Conservation (phyloP, 768 basidiomycete species). For the Candolleomyces aberdarensis region DNA sequence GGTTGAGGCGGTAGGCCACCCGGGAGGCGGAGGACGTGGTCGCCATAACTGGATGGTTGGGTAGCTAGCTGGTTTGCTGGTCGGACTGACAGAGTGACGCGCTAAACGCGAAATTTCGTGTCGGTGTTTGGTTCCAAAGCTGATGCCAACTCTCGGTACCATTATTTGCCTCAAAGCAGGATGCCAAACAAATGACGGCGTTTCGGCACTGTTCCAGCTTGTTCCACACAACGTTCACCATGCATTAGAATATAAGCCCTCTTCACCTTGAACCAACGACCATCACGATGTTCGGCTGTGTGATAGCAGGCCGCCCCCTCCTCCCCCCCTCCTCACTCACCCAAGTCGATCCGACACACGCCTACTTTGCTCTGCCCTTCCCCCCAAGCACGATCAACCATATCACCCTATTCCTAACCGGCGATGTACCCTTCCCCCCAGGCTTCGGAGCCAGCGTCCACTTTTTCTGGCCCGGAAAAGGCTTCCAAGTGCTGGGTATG, state of each 20-base stretch:
- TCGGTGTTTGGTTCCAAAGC: not conserved
- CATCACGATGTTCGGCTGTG: conserved; percentile 68
- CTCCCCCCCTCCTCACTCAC: conserved; percentile 66
- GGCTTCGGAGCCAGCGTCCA: conserved; percentile 85
- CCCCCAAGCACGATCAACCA: conserved; percentile 74
- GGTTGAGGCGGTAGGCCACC: conserved; percentile 27
- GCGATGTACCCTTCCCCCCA: conserved; percentile 71
- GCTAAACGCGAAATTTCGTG: not conserved
- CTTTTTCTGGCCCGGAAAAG: conserved; percentile 83
- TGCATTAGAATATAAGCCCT: not conserved
- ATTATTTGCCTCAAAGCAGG: no score
- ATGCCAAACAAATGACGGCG: not conserved
- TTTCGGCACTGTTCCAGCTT: not conserved
- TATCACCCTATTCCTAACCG: conserved; percentile 70
- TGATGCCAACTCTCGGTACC: not conserved
- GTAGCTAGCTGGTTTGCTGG: not conserved
- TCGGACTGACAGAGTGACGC: not conserved
- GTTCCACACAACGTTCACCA: not conserved
- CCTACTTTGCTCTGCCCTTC: conserved; percentile 68
- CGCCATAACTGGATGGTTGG: not conserved
- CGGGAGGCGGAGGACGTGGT: not conserved
- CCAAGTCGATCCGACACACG: conserved; percentile 82
- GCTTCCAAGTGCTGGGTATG: conserved; percentile 86
- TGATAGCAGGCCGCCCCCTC: conserved; percentile 71
- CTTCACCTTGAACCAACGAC: not conserved